Evolutionary conservation across 441 rosid genomes (phyloP).

Genomic region (Bruguiera hainesii): DNA sequence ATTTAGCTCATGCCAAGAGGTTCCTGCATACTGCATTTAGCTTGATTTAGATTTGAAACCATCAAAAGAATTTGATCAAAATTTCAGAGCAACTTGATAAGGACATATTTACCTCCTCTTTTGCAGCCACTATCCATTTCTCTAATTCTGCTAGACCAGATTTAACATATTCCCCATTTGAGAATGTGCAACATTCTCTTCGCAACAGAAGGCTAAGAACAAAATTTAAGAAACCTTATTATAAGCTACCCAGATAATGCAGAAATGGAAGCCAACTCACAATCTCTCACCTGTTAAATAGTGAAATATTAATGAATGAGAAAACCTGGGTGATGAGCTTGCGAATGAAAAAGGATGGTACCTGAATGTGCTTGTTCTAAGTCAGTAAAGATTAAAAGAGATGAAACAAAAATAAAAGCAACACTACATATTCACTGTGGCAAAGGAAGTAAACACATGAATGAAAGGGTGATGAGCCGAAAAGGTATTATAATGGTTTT

Average conservation of each 20-base stretch:
- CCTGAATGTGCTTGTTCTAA: constrained; percentile 42
- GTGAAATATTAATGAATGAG: constrained; percentile 91
- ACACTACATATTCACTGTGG: neutral
- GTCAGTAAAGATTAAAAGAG: constrained; percentile 13
- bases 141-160: constrained; percentile 96
- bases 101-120: constrained; percentile 65
- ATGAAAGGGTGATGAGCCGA: neutral
- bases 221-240: constrained; percentile 21
- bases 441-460: neutral
- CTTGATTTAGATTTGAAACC: constrained; percentile 26
- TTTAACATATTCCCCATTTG: constrained; percentile 96
- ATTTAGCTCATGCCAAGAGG: constrained; percentile 96
- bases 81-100: neutral
- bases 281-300: constrained; percentile 79
- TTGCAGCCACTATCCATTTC: constrained; percentile 83
- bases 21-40: constrained; percentile 78
- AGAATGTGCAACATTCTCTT: constrained; percentile 98
- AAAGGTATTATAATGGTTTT: too few species aligned
- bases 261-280: constrained; percentile 6
- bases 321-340: constrained; percentile 96
- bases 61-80: neutral
- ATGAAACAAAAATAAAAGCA: neutral
- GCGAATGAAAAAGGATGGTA: constrained; percentile 95
- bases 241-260: constrained; percentile 9
- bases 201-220: constrained; percentile 78